These are phyloP conservation scores for Porodaedalea pini DNA, from an alignment of 1,284 basidiomycete genomes.

Conservation along the genomic window DNA sequence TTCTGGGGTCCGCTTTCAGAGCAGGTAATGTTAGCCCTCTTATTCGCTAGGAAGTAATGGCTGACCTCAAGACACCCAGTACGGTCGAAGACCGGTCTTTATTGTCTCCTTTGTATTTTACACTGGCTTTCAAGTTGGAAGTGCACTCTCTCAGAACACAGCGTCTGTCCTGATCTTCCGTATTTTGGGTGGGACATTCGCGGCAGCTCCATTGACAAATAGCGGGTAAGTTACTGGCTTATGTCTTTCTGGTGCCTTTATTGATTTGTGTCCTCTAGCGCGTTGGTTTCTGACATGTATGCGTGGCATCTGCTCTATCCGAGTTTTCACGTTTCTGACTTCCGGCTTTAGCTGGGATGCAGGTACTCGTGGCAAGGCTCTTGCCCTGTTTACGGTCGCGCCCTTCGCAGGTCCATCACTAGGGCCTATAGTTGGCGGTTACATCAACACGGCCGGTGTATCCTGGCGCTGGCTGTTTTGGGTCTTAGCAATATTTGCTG, in stretches of 20 bases:
- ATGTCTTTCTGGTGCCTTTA: background rate
- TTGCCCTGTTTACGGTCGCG: constrained; percentile 49
- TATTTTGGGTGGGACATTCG: constrained; percentile 66
- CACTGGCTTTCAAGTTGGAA: constrained; percentile 50
- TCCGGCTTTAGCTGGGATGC: constrained; percentile 41
- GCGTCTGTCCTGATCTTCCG: constrained; percentile 62
- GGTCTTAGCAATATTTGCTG: constrained; percentile 46
- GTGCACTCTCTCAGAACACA: constrained; percentile 59
- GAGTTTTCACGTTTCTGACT: constrained; percentile 32
- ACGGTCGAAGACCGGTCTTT: constrained; percentile 42
- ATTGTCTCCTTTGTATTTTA: constrained; percentile 48
- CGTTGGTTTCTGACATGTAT: constrained; percentile 39
- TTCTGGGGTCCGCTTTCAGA: constrained; percentile 51
- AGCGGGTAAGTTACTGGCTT: constrained; percentile 40
- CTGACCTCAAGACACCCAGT: constrained; percentile 18
- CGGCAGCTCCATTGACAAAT: constrained; percentile 45
- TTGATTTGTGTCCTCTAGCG: constrained; percentile 28
- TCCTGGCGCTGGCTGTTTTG: constrained; percentile 48
- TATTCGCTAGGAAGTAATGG: background rate
- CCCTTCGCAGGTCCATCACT: constrained; percentile 45
- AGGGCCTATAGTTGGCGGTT: constrained; percentile 48
- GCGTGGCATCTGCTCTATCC: constrained; percentile 25
- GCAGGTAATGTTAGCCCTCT: constrained; percentile 21
- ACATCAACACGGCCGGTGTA: constrained; percentile 42
- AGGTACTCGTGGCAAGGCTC: constrained; percentile 49